A percentile compares a stretch with the other conserved stretches of the same genome.
These are phyloP conservation scores for Kwoniella sp. DNA, from an alignment of 768 basidiomycete genomes.

Conservation along the genomic window DNA sequence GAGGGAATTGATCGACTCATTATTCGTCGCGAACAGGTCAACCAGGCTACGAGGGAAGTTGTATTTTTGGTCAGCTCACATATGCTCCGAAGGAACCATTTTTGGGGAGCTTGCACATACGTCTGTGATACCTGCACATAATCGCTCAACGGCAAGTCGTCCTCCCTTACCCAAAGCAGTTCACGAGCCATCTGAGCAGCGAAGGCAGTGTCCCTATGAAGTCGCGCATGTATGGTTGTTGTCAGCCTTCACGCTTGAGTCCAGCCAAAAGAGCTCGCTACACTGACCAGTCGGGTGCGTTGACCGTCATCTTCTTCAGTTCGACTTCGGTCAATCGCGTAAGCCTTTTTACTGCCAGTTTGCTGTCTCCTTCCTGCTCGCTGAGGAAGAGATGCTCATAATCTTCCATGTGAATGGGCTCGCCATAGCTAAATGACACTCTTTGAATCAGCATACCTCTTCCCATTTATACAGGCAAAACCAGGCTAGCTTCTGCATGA, in stretches of 20 bases:
- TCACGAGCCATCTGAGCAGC: constrained; percentile 90
- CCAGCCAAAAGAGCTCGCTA: too few relatives aligned
- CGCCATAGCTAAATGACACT: constrained; percentile 68
- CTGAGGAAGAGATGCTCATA: constrained; percentile 80
- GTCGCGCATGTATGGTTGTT: too few relatives aligned
- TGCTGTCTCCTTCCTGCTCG: constrained; percentile 66
- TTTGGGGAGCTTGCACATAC: constrained; percentile 63
- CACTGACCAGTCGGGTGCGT: constrained; percentile 83
- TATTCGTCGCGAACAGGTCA: constrained; percentile 77
- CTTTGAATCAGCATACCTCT: too few relatives aligned
- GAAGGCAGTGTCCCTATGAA: constrained; percentile 79
- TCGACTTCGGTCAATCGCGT: constrained; percentile 73
- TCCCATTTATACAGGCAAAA: constrained; percentile 7
- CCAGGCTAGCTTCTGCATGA: constrained; percentile 5
- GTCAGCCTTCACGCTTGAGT: too few relatives aligned
- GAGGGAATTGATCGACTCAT: constrained; percentile 66
- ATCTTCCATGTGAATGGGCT: constrained; percentile 72
- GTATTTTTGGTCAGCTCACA: constrained; percentile 8
- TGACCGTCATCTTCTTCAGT: constrained; percentile 76
- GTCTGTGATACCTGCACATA: constrained; percentile 86
- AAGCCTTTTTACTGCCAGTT: constrained; percentile 81
- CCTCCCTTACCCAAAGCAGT: constrained; percentile 84
- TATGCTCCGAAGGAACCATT: not conserved
- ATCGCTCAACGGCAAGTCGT: constrained; percentile 74
- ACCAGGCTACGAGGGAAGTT: constrained; percentile 69